Percentiles rank a stretch among this genome's conserved stretches.
Conservation (phyloP, 352 stramenopile species). For the Discostella stelligera region DNA sequence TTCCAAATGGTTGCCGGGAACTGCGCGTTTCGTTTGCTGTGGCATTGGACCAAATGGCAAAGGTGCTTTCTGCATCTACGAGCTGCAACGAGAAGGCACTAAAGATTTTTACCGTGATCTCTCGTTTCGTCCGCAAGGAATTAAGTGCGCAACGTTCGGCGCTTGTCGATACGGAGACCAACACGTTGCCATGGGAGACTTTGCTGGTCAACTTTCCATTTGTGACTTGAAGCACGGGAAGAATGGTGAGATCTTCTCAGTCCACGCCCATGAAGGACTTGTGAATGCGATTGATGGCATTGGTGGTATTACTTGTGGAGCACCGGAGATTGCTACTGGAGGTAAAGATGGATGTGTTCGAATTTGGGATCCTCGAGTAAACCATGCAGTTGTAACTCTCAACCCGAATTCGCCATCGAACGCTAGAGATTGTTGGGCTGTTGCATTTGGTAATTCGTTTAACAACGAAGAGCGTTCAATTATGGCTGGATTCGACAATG, state of each 20-base stretch:
- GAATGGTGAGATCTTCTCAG: constrained; percentile 82
- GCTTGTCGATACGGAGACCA: constrained; percentile 79
- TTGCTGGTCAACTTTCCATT: constrained; percentile 46
- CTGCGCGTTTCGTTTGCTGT: constrained; percentile 89
- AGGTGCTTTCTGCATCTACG: constrained; percentile 88
- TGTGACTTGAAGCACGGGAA: constrained; percentile 52
- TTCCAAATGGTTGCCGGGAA: constrained; percentile 92
- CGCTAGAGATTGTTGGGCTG: constrained; percentile 92
- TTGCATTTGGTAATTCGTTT: constrained; percentile 93
- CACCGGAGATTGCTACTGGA: constrained; percentile 92
- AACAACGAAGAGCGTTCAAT: constrained; percentile 91
- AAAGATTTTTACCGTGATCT: constrained; percentile 65
- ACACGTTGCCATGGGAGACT: constrained; percentile 56
- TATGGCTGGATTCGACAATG: constrained; percentile 94
- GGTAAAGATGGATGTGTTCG: constrained; percentile 92
- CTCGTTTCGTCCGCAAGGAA: constrained; percentile 85
- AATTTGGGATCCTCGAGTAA: constrained; percentile 92
- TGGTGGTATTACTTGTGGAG: constrained; percentile 86
- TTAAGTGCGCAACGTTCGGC: constrained; percentile 96
- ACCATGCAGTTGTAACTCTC: constrained; percentile 89
- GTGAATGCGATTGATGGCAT: constrained; percentile 95
- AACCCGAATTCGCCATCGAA: constrained; percentile 86
- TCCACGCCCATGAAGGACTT: constrained; percentile 90
- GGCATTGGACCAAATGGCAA: constrained; percentile 92
- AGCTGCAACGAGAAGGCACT: constrained; percentile 88